A percentile compares a stretch with the other conserved stretches of the same genome.
Evolutionary conservation across 148 eudicot species (phyloP).

Genomic region (Chenopodium formosanum): DNA sequence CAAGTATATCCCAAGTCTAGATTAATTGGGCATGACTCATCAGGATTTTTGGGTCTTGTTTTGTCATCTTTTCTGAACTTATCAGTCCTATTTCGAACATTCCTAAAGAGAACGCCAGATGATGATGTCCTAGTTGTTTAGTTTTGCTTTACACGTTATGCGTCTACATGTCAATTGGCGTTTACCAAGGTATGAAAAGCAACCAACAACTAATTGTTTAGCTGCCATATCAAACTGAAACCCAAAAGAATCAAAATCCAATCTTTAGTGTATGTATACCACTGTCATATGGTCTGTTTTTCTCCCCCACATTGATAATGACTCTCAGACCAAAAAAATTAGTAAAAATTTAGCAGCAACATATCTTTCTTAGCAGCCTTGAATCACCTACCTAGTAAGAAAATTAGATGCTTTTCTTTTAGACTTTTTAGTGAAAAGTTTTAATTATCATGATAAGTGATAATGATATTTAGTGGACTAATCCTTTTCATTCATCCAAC

Average conservation of each 20-base stretch:
- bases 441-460: background rate
- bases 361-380: background rate
- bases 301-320: conserved; percentile 11
- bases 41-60: background rate
- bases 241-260: background rate
- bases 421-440: conserved; percentile 4
- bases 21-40: too few relatives aligned
- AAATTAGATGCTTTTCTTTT: background rate
- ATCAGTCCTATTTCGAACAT: too few relatives aligned
- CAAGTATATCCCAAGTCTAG: too few relatives aligned
- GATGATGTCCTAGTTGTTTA: background rate
- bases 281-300: background rate
- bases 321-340: background rate
- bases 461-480: background rate
- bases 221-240: background rate
- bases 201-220: background rate
- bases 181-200: background rate
- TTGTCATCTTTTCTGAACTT: background rate
- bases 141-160: background rate
- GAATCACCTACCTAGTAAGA: background rate
- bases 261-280: too few relatives aligned
- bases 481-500: background rate
- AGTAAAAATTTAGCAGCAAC: too few relatives aligned
- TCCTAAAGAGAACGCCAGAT: too few relatives aligned
- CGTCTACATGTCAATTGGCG: background rate